Conservation (phyloP, 148 eudicot genomes). For the Spergularia marina region DNA sequence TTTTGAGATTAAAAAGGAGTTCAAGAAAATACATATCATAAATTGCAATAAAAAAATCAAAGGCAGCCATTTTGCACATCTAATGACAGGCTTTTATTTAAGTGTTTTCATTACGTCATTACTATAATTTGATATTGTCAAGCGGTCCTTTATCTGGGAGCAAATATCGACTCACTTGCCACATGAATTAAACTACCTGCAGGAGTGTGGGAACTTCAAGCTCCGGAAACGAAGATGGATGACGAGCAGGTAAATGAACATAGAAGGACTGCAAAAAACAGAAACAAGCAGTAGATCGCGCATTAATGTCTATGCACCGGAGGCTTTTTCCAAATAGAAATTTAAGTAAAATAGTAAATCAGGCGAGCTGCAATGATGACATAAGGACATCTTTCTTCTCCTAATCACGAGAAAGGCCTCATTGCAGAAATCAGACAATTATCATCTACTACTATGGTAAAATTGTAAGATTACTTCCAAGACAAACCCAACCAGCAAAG, state of each 20-base stretch:
- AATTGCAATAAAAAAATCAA: not conserved
- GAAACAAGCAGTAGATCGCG: slow-evolving; percentile 15
- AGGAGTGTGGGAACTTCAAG: slow-evolving; percentile 90
- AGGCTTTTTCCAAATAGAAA: slow-evolving; percentile 4
- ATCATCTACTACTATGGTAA: not conserved
- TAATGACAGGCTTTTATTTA: not conserved
- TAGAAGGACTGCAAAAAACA: slow-evolving; percentile 67
- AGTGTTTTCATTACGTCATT: not conserved
- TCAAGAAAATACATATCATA: not conserved
- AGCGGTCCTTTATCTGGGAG: not conserved
- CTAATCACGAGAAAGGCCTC: not conserved
- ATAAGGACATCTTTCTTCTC: not conserved
- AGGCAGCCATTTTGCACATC: not conserved
- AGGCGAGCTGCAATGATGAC: not conserved
- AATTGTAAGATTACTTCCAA: no score
- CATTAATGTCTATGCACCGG: slow-evolving; percentile 9
- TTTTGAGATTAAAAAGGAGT: not conserved
- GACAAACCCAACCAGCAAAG: no score
- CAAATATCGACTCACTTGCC: not conserved
- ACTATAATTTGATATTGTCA: not conserved
- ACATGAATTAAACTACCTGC: slow-evolving; percentile 47
- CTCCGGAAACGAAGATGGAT: slow-evolving; percentile 89
- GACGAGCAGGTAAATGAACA: slow-evolving; percentile 84
- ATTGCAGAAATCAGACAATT: not conserved
- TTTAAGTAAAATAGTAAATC: not conserved